Evolutionary conservation across 2,329 filamentous ascomycete genomes (phyloP), one percentile per base, ranked within the genome.

Genomic region (Fusarium sp.): DNA sequence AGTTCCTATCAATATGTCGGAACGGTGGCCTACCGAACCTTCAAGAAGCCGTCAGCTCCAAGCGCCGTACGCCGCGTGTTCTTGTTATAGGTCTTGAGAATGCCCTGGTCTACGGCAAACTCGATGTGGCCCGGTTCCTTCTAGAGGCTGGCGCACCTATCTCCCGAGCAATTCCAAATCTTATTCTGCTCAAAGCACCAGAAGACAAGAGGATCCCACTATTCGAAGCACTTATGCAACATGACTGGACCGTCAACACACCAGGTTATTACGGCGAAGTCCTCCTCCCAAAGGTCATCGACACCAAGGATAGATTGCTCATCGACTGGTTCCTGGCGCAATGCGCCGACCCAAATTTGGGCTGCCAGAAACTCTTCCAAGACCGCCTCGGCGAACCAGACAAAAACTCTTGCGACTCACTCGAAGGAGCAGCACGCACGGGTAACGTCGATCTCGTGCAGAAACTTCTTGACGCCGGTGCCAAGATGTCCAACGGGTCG

Each of bases 311-410:
- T 3, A 41, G 25, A 18, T 4, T 7, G 9, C 57, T 74, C 4
- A 45, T 74, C 8, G 32, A 60, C 11, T 74, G 72, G 72, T 74
- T 74, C n/a, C 65, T 74, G 0, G 40, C 50, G 10, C 59, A 70
- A 4, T 65, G 65, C 3, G 72, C 72, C 25, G 49, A 74, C 42
- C 65, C 72, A 4, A 73, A 74, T 28, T 30, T 74, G 4, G 72
- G 67, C 6, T 12, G 9, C 1, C 67, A 72, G 11, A 47, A 55
- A 7, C 50, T 69, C 2, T 53, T 58, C 14, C 46, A 49, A 4
- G 57, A 73, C 28, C 59, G 59, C 10, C 28, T 49, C n/a, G 70
- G 70, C 14, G 55, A 5, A 12, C 45, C 71, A 3, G 66, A 70
- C 3, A 23, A 25, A 3, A n/a, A 61, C 10, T 74, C 72, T 0